Percentiles rank a stretch among this genome's conserved stretches.
phyloP scores from a whole-genome alignment of 2,329 filamentous ascomycete genomes.

The Xylaria sp. region DNA sequence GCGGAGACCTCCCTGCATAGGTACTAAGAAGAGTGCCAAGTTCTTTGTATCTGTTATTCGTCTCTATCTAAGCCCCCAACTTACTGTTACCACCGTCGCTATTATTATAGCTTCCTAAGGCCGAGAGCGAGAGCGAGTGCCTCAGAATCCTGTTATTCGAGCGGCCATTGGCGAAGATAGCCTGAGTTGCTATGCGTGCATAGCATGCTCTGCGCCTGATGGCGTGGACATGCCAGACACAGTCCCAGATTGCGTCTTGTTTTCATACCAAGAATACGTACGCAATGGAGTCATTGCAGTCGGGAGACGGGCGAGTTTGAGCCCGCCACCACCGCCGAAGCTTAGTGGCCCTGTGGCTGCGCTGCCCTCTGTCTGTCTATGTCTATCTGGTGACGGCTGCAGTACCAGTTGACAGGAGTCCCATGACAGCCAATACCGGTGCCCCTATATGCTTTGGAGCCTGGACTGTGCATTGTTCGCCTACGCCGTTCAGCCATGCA shows the following conservation, averaged over 20 bases:
- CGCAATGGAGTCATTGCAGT: constrained; percentile 7
- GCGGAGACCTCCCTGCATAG: too few species aligned
- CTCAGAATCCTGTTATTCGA: background rate
- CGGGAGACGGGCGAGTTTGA: constrained; percentile 29
- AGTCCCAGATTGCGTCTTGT: constrained; percentile 7
- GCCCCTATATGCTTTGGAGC: background rate
- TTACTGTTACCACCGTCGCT: too few species aligned
- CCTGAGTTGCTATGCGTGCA: constrained; percentile 1
- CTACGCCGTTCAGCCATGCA: background rate
- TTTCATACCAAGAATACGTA: constrained; percentile 17
- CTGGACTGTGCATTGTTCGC: constrained; percentile 1
- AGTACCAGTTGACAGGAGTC: constrained; percentile 23
- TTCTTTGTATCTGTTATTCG: background rate
- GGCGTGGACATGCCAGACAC: constrained; percentile 19
- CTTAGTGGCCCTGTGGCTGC: constrained; percentile 9
- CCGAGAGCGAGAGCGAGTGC: constrained; percentile 14
- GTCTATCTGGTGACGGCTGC: constrained; percentile 17
- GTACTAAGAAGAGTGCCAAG: background rate
- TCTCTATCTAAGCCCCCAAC: too few species aligned
- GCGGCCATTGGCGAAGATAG: background rate
- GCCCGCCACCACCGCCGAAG: constrained; percentile 17
- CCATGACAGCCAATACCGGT: background rate
- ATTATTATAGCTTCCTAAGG: background rate
- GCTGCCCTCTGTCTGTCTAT: background rate
- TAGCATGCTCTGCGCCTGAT: background rate